phyloP scores from a whole-genome alignment of 2,329 filamentous ascomycete genomes.

The Talaromyces sp. region DNA sequence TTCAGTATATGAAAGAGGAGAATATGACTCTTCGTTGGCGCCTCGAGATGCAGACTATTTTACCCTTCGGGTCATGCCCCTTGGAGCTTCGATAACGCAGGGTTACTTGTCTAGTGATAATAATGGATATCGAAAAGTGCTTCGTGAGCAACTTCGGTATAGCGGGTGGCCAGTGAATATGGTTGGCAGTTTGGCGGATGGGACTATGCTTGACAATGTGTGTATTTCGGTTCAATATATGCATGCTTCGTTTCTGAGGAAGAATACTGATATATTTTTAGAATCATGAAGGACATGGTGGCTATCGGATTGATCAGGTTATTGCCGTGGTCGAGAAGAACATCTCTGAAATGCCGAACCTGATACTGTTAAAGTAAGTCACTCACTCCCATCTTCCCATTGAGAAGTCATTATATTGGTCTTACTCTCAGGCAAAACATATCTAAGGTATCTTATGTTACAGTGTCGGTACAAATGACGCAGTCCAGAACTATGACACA shows the following conservation, averaged over 20 bases:
- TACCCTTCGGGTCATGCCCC: neutral
- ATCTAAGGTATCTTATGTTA: neutral
- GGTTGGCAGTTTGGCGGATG: neutral
- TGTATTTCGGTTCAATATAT: neutral
- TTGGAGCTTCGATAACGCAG: neutral
- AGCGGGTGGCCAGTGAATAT: neutral
- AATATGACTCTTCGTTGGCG: neutral
- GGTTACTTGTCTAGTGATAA: neutral
- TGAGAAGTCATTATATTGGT: neutral
- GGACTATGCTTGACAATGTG: neutral
- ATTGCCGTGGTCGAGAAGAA: neutral
- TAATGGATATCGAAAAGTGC: constrained; percentile 2
- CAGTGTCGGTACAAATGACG: constrained; percentile 2
- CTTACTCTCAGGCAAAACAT: neutral
- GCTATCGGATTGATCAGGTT: neutral
- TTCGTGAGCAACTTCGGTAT: neutral
- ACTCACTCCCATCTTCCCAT: neutral
- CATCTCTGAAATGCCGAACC: constrained; percentile 1
- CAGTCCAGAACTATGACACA: neutral
- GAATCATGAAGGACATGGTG: neutral
- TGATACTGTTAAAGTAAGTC: neutral
- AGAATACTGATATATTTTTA: neutral
- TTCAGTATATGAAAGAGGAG: neutral
- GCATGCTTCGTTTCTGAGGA: neutral
- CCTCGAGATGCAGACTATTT: neutral